phyloP scores from a whole-genome alignment of 2,329 filamentous ascomycete species.

The Botryotinia convoluta region DNA sequence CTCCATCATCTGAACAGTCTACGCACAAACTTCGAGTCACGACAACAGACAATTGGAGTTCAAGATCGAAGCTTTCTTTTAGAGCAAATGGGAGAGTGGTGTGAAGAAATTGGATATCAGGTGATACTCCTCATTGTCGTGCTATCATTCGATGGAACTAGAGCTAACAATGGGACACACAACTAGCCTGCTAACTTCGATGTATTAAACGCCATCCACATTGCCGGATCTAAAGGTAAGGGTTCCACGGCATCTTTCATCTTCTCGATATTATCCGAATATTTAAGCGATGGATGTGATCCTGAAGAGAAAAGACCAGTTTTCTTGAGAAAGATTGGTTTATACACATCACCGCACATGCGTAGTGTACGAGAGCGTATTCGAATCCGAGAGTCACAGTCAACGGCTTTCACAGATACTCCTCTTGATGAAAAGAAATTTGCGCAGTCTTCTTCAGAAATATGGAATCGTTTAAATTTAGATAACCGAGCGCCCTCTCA shows the following conservation, averaged over 20 bases:
- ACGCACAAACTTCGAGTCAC: not conserved
- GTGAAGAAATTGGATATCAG: not conserved
- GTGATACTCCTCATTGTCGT: too few species aligned
- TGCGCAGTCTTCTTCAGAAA: not conserved
- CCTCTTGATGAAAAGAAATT: not conserved
- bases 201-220: not conserved
- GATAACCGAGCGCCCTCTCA: not conserved
- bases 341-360: not conserved
- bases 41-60: not conserved
- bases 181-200: not conserved
- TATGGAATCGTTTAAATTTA: not conserved
- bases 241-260: not conserved
- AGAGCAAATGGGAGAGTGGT: not conserved
- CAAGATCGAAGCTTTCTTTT: not conserved
- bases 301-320: not conserved
- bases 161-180: too few species aligned
- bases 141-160: too few species aligned
- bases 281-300: not conserved
- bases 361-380: not conserved
- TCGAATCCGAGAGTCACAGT: not conserved
- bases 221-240: slow-evolving; percentile 2
- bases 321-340: not conserved
- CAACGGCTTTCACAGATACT: not conserved
- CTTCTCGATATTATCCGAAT: not conserved
- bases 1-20: not conserved